Percentiles rank a stretch among this genome's conserved stretches.
phyloP scores from a whole-genome alignment of 495 filamentous ascomycete genomes.

The Tuber borchii region DNA sequence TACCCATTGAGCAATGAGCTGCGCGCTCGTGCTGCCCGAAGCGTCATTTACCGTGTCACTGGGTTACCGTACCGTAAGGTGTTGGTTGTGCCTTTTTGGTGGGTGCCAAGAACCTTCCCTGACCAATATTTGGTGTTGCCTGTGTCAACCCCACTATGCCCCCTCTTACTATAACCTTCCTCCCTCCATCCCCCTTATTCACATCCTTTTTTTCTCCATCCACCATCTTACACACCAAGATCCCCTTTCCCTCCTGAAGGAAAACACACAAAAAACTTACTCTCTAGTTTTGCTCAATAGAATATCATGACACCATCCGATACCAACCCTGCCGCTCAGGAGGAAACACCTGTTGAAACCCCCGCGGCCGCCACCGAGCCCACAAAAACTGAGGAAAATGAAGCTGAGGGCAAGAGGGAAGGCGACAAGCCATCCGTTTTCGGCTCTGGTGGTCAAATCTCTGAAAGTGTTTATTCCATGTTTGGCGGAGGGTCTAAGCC shows the following conservation, averaged over 20 bases:
- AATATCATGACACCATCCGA: conserved; percentile 28
- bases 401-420: conserved; percentile 25
- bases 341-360: conserved; percentile 33
- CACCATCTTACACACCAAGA: background rate
- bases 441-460: conserved; percentile 21
- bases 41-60: background rate
- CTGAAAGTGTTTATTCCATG: conserved; percentile 87
- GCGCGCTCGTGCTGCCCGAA: background rate
- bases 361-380: conserved; percentile 8
- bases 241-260: background rate
- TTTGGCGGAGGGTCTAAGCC: conserved; percentile 81
- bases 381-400: conserved; percentile 20
- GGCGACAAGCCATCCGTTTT: background rate
- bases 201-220: conserved; percentile 3
- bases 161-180: background rate
- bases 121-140: background rate
- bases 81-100: background rate
- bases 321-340: conserved; percentile 26
- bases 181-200: conserved; percentile 3
- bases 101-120: background rate
- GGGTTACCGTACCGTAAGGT: too few relatives aligned
- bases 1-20: background rate
- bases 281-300: background rate
- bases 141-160: conserved; percentile 2
- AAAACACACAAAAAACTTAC: background rate